Evolutionary conservation across 164 flowering plant genomes (phyloP).

Genomic region (Dillenia suffruticosa): DNA sequence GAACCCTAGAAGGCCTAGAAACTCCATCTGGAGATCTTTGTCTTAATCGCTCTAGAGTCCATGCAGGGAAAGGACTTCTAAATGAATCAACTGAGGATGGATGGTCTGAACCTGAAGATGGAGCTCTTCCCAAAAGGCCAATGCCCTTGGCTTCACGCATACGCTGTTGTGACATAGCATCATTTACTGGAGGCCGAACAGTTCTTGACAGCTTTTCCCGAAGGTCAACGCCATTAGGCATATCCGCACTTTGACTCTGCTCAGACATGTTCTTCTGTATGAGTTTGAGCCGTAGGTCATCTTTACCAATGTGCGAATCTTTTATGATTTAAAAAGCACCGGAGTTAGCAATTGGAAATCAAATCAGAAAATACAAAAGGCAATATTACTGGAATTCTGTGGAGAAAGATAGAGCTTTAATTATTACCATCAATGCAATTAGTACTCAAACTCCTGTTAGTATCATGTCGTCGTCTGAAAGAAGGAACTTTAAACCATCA

Average conservation of each 20-base stretch:
- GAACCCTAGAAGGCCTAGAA: constrained; percentile 36
- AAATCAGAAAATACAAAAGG: constrained; percentile 8
- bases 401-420: constrained; percentile 8
- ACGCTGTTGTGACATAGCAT: constrained; percentile 17
- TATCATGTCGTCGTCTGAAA: constrained; percentile 45
- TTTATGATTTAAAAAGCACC: constrained; percentile 19
- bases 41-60: constrained; percentile 56
- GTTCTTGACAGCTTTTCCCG: constrained; percentile 61
- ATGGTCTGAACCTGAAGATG: constrained; percentile 41
- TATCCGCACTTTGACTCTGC: constrained; percentile 17
- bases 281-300: constrained; percentile 71
- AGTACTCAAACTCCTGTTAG: constrained; percentile 12
- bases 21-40: constrained; percentile 64
- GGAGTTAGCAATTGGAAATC: constrained; percentile 15
- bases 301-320: constrained; percentile 40
- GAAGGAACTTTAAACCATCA: constrained; percentile 1
- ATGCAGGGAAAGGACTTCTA: constrained; percentile 44
- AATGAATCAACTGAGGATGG: constrained; percentile 32
- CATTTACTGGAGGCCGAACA: constrained; percentile 25
- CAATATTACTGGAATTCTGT: constrained; percentile 7
- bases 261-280: constrained; percentile 42
- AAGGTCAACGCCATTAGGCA: constrained; percentile 34
- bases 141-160: constrained; percentile 27
- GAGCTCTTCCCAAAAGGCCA: constrained; percentile 25
- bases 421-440: constrained; percentile 38